These are phyloP conservation scores for Stenogyne calaminthoides DNA, from an alignment of 305 asterid genomes.

Conservation along the genomic window DNA sequence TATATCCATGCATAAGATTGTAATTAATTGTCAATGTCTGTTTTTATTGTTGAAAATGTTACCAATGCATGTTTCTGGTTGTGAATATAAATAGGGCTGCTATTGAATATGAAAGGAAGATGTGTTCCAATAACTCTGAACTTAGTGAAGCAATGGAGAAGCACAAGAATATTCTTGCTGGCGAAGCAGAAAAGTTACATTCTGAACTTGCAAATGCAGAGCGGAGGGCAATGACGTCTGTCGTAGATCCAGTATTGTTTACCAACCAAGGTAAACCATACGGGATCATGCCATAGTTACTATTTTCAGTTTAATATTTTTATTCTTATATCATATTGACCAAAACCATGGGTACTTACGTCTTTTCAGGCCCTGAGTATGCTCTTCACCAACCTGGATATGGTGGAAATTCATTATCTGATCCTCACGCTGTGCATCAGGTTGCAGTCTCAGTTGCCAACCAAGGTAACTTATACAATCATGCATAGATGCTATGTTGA, in stretches of 20 bases:
- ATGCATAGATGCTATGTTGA: neutral
- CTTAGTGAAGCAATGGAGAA: slow-evolving; percentile 72
- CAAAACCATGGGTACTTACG: neutral
- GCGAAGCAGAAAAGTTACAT: slow-evolving; percentile 64
- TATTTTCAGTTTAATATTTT: slow-evolving; percentile 1
- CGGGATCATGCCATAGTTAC: neutral
- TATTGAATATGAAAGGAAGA: slow-evolving; percentile 73
- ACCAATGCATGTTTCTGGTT: slow-evolving; percentile 17
- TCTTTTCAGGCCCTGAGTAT: slow-evolving; percentile 38
- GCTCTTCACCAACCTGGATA: slow-evolving; percentile 43
- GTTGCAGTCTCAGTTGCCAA: slow-evolving; percentile 37
- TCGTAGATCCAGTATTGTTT: slow-evolving; percentile 42
- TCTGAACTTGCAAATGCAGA: slow-evolving; percentile 71
- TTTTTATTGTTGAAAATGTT: slow-evolving; percentile 8
- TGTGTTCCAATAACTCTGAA: slow-evolving; percentile 52
- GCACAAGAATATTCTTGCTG: slow-evolving; percentile 55
- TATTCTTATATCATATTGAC: neutral
- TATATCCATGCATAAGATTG: slow-evolving; percentile 4
- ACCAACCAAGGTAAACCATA: slow-evolving; percentile 47
- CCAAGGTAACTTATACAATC: slow-evolving; percentile 42
- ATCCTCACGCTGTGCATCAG: neutral
- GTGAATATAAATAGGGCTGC: slow-evolving; percentile 63
- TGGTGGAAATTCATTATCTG: slow-evolving; percentile 35
- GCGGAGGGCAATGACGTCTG: slow-evolving; percentile 55
- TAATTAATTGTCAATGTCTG: neutral